Conservation (phyloP, 768 basidiomycete species). For the Thelephora aurantiotincta region DNA sequence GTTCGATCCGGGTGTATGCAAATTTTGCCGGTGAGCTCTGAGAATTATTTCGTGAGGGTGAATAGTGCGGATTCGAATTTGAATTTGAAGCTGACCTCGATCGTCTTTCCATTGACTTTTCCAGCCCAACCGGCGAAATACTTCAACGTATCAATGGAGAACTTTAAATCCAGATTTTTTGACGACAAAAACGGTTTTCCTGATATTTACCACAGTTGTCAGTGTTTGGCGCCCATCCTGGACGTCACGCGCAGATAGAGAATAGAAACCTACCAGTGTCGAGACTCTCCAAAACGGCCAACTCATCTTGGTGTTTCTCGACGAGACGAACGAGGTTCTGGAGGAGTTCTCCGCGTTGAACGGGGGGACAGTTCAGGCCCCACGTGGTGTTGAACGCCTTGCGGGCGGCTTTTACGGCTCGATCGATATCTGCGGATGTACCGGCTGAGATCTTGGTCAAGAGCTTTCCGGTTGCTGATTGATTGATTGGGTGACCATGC, state of each 20-base stretch:
- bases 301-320: slow-evolving; percentile 28
- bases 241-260: not conserved
- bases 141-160: slow-evolving; percentile 3
- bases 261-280: slow-evolving; percentile 24
- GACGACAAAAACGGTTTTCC: slow-evolving; percentile 23
- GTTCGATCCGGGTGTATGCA: slow-evolving; percentile 48
- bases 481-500: not conserved
- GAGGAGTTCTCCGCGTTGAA: slow-evolving; percentile 25
- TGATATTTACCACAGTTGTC: slow-evolving; percentile 9
- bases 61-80: not conserved
- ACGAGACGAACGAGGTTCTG: slow-evolving; percentile 37
- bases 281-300: slow-evolving; percentile 37
- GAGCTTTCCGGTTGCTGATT: slow-evolving; percentile 22
- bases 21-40: slow-evolving; percentile 29
- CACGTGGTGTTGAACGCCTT: slow-evolving; percentile 28
- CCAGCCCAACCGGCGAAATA: slow-evolving; percentile 55
- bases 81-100: slow-evolving; percentile 5
- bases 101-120: slow-evolving; percentile 30
- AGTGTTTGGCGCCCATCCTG: not conserved
- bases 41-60: not conserved
- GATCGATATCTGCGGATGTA: slow-evolving; percentile 28
- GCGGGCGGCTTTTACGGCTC: slow-evolving; percentile 26
- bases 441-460: slow-evolving; percentile 22
- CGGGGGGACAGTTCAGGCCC: slow-evolving; percentile 35
- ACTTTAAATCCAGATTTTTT: slow-evolving; percentile 12